Conservation (phyloP, 345 rosid genomes). For the Bretschneidera sinensis region DNA sequence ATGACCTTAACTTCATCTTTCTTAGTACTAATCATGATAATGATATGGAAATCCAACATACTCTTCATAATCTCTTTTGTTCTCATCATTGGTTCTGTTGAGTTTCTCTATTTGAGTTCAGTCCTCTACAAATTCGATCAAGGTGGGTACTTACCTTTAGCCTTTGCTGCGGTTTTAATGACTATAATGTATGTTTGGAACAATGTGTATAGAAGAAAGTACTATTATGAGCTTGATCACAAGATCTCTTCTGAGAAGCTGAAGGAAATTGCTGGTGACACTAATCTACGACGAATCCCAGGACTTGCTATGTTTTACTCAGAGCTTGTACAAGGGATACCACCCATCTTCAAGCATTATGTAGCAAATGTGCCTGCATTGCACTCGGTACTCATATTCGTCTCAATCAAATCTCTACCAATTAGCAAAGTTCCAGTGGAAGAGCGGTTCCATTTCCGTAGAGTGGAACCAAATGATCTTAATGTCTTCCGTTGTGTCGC, state of each 20-base stretch:
- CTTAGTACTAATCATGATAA: constrained; percentile 45
- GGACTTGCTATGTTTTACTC: constrained; percentile 48
- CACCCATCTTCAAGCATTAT: constrained; percentile 42
- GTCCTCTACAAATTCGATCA: constrained; percentile 43
- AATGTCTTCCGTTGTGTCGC: constrained; percentile 37
- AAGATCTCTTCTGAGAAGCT: constrained; percentile 28
- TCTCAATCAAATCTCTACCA: constrained; percentile 36
- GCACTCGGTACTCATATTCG: constrained; percentile 38
- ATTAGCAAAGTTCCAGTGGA: constrained; percentile 29
- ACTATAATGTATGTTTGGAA: constrained; percentile 45
- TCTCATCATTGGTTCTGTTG: constrained; percentile 22
- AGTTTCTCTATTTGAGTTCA: constrained; percentile 36
- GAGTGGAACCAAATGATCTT: constrained; percentile 28
- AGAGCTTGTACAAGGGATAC: constrained; percentile 38
- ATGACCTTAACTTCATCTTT: constrained; percentile 36
- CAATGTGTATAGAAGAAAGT: constrained; percentile 31
- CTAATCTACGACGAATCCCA: constrained; percentile 17
- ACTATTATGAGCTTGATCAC: constrained; percentile 39
- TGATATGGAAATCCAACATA: constrained; percentile 49
- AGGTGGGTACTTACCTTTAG: constrained; percentile 47
- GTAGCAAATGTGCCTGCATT: constrained; percentile 33
- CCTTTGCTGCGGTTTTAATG: constrained; percentile 28
- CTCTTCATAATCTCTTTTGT: constrained; percentile 28
- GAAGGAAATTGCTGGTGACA: constrained; percentile 2
- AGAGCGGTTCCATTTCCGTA: constrained; percentile 35